Evolutionary conservation across 2,329 filamentous ascomycete species (phyloP), one percentile per base, ranked within the genome.

Genomic region (Plectosphaerella sp.): DNA sequence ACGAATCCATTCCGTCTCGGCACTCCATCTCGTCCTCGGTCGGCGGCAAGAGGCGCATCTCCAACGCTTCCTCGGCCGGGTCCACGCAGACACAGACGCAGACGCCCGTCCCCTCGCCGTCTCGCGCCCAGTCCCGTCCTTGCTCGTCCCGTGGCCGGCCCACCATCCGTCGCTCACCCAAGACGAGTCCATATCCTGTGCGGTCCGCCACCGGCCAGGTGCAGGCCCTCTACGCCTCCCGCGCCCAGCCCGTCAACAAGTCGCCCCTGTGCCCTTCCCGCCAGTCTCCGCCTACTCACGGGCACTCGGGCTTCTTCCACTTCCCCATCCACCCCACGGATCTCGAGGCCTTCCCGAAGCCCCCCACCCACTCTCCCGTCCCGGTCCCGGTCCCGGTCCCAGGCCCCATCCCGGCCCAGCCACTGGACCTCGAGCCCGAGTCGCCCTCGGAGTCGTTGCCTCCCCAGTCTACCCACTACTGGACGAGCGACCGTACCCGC

Each of bases 401-500:
- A 24, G 48, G 33, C 15, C 54, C 22, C 16, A 41, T 33, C 9
- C 45, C 55, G 57, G 58, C 60, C 55, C 24, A 18, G 41, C n/a
- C 16, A 20, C 18, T 24, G 10, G 47, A 48, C 35, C 36, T 14
- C 18, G 47, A 48, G 22, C 54, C 16, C 54, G 55, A 54, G 54
- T 59, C 47, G 55, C 49, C 33, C 52, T 52, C 35, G 54, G 60
- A 22, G 52, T 57, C 41, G 50, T 58, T 20, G 35, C 66, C 72
- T 3, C 82, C 80, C 12, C 79, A 79, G 4, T 85, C 83, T 3
- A 81, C 80, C 1, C 81, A 86, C 61, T 87, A 86, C 67, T 87
- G 83, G 83, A 86, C 82, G 1, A 85, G 80, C 60, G 80, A 86
- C 61, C 74, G 73, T 50, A 86, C 83, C 0, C 75, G 83, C 4